phyloP scores from a whole-genome alignment of 148 eudicot genomes.

The Chenopodium suecicum region DNA sequence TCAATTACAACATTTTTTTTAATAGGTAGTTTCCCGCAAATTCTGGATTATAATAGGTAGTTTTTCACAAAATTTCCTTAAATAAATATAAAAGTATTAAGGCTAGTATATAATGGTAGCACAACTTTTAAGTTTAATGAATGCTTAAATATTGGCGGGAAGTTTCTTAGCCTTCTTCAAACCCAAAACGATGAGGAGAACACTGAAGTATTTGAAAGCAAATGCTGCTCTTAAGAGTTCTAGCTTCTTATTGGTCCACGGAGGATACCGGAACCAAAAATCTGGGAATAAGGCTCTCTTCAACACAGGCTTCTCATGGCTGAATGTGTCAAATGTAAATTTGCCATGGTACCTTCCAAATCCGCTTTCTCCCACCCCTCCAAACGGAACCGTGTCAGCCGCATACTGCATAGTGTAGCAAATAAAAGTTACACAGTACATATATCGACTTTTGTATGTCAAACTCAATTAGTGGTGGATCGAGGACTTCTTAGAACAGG shows the following conservation, averaged over 20 bases:
- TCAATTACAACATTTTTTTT: no score
- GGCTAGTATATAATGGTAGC: no score
- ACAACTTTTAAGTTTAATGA: background rate
- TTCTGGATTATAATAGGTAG: no score
- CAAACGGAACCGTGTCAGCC: constrained; percentile 74
- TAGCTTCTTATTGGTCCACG: constrained; percentile 62
- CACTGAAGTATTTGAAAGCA: constrained; percentile 49
- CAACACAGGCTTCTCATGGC: constrained; percentile 57
- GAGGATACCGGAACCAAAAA: constrained; percentile 86
- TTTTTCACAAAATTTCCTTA: no score
- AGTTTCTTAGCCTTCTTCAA: constrained; percentile 47
- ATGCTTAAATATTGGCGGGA: constrained; percentile 7
- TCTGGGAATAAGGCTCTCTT: constrained; percentile 58
- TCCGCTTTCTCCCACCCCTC: constrained; percentile 89
- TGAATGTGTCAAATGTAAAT: constrained; percentile 72
- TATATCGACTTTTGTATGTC: background rate
- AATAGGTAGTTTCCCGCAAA: no score
- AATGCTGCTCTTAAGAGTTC: constrained; percentile 52
- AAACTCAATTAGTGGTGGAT: background rate
- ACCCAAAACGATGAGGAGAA: constrained; percentile 54
- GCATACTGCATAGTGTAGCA: constrained; percentile 51
- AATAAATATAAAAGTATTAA: no score
- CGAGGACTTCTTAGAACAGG: background rate
- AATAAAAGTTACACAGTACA: background rate
- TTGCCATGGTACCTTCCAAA: constrained; percentile 90